A percentile compares a stretch with the other conserved stretches of the same genome.
Evolutionary conservation across 139 green algal genomes (phyloP).

Genomic region (Tetraselmis chui): DNA sequence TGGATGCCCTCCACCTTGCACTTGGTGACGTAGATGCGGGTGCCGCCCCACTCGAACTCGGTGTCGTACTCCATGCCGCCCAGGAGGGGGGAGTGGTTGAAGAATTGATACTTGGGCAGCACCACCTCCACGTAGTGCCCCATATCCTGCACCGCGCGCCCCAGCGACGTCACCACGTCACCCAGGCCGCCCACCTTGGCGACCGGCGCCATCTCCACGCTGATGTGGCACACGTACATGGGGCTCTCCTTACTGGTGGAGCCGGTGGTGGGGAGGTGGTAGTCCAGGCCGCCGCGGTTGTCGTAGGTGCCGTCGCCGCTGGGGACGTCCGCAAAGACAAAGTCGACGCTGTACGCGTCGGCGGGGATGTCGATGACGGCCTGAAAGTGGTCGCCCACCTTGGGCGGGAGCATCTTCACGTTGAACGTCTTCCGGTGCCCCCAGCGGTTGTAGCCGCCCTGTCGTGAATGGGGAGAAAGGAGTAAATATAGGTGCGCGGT

Average conservation of each 20-base stretch:
- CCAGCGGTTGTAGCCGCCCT: not conserved
- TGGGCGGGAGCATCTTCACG: slow-evolving; percentile 15
- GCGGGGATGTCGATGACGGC: slow-evolving; percentile 45
- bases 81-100: slow-evolving; percentile 55
- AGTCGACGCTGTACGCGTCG: slow-evolving; percentile 80
- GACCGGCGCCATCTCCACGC: slow-evolving; percentile 98
- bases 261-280: slow-evolving; percentile 78
- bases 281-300: slow-evolving; percentile 88
- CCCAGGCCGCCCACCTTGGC: slow-evolving; percentile 90
- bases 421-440: not conserved
- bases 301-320: slow-evolving; percentile 70
- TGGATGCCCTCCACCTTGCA: slow-evolving; percentile 52
- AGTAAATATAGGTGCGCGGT: too few relatives aligned
- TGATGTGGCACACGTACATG: slow-evolving; percentile 57
- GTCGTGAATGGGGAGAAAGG: not conserved
- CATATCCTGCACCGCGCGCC: slow-evolving; percentile 77
- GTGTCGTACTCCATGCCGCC: slow-evolving; percentile 48
- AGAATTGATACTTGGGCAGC: slow-evolving; percentile 82
- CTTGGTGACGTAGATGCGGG: slow-evolving; percentile 36
- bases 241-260: slow-evolving; percentile 11
- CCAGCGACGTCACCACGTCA: slow-evolving; percentile 90
- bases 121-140: slow-evolving; percentile 60
- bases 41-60: slow-evolving; percentile 58
- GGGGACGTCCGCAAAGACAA: slow-evolving; percentile 78
- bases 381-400: slow-evolving; percentile 1